phyloP scores from a whole-genome alignment of 176 grass and related monocot genomes.

The Zoysia japonica region DNA sequence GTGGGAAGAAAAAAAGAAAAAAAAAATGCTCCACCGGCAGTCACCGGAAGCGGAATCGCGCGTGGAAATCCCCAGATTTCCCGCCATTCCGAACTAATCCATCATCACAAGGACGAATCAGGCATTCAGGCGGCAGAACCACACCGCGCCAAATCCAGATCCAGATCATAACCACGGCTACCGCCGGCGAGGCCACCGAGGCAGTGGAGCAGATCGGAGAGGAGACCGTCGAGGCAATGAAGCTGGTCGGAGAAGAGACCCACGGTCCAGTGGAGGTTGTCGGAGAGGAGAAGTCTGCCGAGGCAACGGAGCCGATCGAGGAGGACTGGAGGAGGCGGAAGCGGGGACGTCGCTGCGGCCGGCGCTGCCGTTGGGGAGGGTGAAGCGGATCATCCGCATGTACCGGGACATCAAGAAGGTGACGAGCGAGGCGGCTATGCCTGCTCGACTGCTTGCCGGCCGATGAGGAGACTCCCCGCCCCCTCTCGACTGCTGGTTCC shows the following conservation, averaged over 20 bases:
- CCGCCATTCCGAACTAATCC: conserved; percentile 22
- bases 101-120: neutral
- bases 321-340: neutral
- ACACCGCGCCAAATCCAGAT: neutral
- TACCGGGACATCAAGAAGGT: conserved; percentile 84
- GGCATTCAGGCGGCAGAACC: conserved; percentile 16
- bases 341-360: conserved; percentile 18
- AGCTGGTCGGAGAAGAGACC: neutral
- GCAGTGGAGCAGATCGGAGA: conserved; percentile 1
- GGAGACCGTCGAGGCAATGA: neutral
- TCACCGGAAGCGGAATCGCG: neutral
- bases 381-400: conserved; percentile 84
- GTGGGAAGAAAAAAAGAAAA: too few relatives aligned
- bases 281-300: neutral
- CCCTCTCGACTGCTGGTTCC: neutral
- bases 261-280: neutral
- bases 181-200: neutral
- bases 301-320: conserved; percentile 5
- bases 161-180: conserved; percentile 32
- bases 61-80: conserved; percentile 34
- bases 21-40: neutral
- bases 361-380: conserved; percentile 65
- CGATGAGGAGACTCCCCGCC: conserved; percentile 29
- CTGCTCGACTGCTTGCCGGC: conserved; percentile 74
- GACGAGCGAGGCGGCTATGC: conserved; percentile 66